phyloP scores from a whole-genome alignment of 441 rosid genomes.

The Gossypium laxum region DNA sequence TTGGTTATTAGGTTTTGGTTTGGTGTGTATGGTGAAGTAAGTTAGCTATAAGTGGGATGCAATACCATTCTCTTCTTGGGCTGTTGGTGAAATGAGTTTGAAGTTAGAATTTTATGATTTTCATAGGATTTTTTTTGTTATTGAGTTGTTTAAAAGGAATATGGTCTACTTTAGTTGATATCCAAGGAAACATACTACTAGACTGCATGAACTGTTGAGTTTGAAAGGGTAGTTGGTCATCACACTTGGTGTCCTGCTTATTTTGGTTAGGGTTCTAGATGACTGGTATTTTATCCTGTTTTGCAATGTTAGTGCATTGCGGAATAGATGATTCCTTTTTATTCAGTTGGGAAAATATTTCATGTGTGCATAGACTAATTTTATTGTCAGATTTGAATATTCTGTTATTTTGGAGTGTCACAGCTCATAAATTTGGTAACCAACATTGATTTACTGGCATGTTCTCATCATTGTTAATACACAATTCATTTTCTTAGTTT shows the following conservation, averaged over 20 bases:
- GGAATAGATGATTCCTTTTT: not conserved
- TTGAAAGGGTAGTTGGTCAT: not conserved
- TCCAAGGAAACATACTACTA: not conserved
- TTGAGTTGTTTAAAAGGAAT: not conserved
- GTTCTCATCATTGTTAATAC: not conserved
- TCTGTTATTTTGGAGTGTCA: not conserved
- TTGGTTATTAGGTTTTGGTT: not conserved
- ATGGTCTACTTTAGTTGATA: not conserved
- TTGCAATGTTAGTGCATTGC: not conserved
- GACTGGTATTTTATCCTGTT: not conserved
- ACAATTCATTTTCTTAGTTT: not conserved
- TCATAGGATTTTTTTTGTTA: not conserved
- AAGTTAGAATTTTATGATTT: not conserved
- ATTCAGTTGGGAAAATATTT: not conserved
- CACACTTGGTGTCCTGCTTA: not conserved
- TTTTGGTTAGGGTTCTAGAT: not conserved
- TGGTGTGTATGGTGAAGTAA: not conserved
- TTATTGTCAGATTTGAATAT: not conserved
- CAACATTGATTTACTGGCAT: not conserved
- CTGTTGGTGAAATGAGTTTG: not conserved
- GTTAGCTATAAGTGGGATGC: not conserved
- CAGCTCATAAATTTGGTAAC: conserved; percentile 1
- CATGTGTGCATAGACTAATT: not conserved
- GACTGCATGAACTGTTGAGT: not conserved
- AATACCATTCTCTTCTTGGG: not conserved